phyloP scores from a whole-genome alignment of 2,329 filamentous ascomycete genomes.

The Microcyclosporella mali region DNA sequence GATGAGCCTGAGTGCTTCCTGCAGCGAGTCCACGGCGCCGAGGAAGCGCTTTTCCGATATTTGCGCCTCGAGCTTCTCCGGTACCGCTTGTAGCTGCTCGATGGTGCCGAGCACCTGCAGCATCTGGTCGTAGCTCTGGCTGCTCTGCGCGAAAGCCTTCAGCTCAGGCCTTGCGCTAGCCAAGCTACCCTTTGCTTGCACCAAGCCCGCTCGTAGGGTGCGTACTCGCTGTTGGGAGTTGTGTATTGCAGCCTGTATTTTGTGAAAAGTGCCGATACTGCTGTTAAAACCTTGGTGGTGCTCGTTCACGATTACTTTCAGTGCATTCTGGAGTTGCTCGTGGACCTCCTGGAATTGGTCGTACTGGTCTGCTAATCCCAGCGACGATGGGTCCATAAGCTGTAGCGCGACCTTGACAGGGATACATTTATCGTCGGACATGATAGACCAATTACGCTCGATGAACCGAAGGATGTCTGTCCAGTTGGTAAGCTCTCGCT shows the following conservation, averaged over 20 bases:
- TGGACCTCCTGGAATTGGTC: conserved; percentile 77
- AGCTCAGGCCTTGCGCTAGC: conserved; percentile 83
- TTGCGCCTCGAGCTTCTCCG: conserved; percentile 84
- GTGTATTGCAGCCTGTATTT: conserved; percentile 91
- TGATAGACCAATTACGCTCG: conserved; percentile 81
- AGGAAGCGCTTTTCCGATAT: conserved; percentile 96
- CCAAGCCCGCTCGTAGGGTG: conserved; percentile 73
- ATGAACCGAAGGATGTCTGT: conserved; percentile 70
- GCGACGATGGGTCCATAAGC: conserved; percentile 86
- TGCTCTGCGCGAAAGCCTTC: conserved; percentile 79
- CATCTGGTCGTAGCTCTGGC: conserved; percentile 84
- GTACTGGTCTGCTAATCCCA: conserved; percentile 86
- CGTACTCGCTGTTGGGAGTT: conserved; percentile 81
- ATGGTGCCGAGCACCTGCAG: conserved; percentile 65
- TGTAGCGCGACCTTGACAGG: conserved; percentile 93
- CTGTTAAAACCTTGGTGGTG: conserved; percentile 99
- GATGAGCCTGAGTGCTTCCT: conserved; percentile 77
- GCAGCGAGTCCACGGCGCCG: conserved; percentile 83
- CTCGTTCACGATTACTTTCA: conserved; percentile 95
- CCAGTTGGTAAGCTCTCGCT: conserved; percentile 2
- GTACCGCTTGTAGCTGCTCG: conserved; percentile 81
- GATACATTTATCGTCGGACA: conserved; percentile 81
- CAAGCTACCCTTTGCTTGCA: conserved; percentile 71
- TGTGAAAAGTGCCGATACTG: conserved; percentile 97
- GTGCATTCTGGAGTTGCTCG: conserved; percentile 78